phyloP scores from a whole-genome alignment of 352 stramenopile genomes.

The Plasmopara viticola region DNA sequence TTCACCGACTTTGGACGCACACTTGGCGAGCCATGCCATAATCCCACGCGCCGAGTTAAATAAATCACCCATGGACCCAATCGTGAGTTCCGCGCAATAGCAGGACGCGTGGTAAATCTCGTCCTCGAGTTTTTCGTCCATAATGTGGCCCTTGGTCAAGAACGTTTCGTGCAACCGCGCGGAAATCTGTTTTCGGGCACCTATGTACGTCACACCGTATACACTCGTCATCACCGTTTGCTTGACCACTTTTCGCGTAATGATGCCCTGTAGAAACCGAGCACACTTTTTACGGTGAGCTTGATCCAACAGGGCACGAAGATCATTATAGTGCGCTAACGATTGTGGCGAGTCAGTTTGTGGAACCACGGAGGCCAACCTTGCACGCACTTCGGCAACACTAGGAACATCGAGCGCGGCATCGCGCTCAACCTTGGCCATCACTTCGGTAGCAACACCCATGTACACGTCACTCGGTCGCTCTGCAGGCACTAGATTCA shows the following conservation, averaged over 20 bases:
- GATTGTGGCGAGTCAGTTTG: constrained; percentile 2
- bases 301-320: constrained; percentile 12
- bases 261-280: constrained; percentile 64
- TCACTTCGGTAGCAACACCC: constrained; percentile 85
- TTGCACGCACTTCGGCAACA: constrained; percentile 26
- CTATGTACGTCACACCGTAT: constrained; percentile 99
- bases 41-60: constrained; percentile 94
- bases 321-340: background rate
- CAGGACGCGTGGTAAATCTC: constrained; percentile 82
- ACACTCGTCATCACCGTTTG: constrained; percentile 99
- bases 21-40: constrained; percentile 88
- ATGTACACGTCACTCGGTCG: constrained; percentile 97
- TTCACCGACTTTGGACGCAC: constrained; percentile 58
- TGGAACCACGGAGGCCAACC: constrained; percentile 6
- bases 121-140: constrained; percentile 75
- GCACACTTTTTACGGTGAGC: constrained; percentile 62
- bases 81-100: constrained; percentile 94
- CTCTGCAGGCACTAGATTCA: constrained; percentile 95
- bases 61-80: constrained; percentile 95
- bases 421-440: constrained; percentile 72
- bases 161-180: constrained; percentile 92
- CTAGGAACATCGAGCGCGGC: constrained; percentile 40
- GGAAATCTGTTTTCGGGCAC: constrained; percentile 97
- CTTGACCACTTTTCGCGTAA: constrained; percentile 97
- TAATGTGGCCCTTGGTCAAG: constrained; percentile 66